phyloP scores from a whole-genome alignment of 1,284 basidiomycete genomes.

The Pseudozyma sp. region DNA sequence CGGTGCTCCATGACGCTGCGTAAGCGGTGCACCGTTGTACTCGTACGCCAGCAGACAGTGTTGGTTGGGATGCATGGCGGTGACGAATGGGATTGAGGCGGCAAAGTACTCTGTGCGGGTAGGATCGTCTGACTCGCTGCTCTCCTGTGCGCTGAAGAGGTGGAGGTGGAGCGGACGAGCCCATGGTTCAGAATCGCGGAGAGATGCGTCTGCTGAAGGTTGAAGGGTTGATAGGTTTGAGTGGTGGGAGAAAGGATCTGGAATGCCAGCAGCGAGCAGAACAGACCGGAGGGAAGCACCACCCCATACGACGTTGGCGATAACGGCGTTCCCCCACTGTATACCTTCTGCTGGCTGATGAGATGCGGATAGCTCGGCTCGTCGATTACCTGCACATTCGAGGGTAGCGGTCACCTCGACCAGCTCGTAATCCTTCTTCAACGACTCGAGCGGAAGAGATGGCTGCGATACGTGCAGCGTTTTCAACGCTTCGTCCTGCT shows the following conservation, averaged over 20 bases:
- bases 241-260: conserved; percentile 47
- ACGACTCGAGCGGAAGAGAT: conserved; percentile 11
- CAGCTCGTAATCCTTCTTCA: conserved; percentile 16
- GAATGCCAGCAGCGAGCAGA: conserved; percentile 35
- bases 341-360: conserved; percentile 47
- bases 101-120: conserved; percentile 35
- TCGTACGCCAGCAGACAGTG: conserved; percentile 37
- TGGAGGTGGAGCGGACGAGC: conserved; percentile 37
- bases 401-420: conserved; percentile 42
- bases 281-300: conserved; percentile 43
- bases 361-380: conserved; percentile 36
- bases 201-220: conserved; percentile 25
- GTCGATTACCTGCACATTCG: conserved; percentile 57
- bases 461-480: not conserved
- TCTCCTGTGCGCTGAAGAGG: conserved; percentile 44
- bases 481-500: conserved; percentile 6
- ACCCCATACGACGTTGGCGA: conserved; percentile 49
- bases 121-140: conserved; percentile 40
- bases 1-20: conserved; percentile 77
- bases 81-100: conserved; percentile 45
- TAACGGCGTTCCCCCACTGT: conserved; percentile 50
- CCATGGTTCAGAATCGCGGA: conserved; percentile 27
- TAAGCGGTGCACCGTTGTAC: conserved; percentile 72
- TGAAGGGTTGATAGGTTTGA: conserved; percentile 13
- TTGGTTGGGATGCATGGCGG: conserved; percentile 53